Conservation (phyloP, 176 grass and related monocot genomes). For the Carex pumila region DNA sequence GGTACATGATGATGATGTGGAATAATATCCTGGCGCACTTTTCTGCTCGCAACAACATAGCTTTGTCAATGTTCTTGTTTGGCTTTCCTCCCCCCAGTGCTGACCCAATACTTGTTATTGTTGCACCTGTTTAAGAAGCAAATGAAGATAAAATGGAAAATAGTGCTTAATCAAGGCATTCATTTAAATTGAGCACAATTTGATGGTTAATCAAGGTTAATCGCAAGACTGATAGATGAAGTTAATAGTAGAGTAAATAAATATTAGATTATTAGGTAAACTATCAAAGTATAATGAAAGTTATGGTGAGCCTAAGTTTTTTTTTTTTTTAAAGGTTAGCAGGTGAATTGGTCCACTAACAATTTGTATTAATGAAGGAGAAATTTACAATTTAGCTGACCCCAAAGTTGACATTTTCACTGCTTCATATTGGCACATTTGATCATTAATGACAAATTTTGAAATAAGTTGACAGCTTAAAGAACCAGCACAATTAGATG, state of each 20-base stretch:
- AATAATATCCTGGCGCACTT: slow-evolving; percentile 82
- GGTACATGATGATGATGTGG: slow-evolving; percentile 79
- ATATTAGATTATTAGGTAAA: no score
- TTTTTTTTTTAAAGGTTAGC: neutral
- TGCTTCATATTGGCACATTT: neutral
- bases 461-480: neutral
- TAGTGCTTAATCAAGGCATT: neutral
- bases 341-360: no score
- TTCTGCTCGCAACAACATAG: slow-evolving; percentile 85
- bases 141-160: neutral
- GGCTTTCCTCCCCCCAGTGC: slow-evolving; percentile 60
- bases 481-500: neutral
- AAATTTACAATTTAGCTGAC: neutral
- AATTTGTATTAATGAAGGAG: no score
- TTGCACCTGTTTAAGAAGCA: slow-evolving; percentile 9
- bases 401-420: neutral
- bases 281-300: slow-evolving; percentile 1
- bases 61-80: slow-evolving; percentile 81
- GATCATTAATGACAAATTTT: neutral
- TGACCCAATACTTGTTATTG: slow-evolving; percentile 38
- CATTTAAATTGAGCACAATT: neutral
- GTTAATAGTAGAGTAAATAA: neutral
- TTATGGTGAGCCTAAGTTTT: neutral
- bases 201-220: neutral
- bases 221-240: neutral